phyloP scores from a whole-genome alignment of 495 filamentous ascomycete genomes.

The Tuber brumale region DNA sequence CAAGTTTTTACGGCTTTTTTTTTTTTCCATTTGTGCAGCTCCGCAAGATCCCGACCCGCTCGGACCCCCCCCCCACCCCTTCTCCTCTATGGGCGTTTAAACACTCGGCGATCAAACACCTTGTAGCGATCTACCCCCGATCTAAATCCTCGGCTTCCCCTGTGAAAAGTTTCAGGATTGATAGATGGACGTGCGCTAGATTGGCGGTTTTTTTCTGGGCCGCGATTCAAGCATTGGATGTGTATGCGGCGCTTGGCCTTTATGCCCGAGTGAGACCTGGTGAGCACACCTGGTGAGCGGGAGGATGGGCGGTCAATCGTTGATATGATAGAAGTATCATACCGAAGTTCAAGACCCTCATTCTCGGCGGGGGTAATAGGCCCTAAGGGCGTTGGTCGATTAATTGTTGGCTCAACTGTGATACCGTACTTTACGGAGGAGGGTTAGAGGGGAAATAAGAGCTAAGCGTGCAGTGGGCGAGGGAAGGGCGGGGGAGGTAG shows the following conservation, averaged over 20 bases:
- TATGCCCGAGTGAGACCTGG: slow-evolving; percentile 1
- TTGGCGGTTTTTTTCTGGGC: not conserved
- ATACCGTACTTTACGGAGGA: not conserved
- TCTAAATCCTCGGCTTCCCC: not conserved
- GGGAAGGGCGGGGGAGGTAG: not conserved
- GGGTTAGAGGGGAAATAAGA: not conserved
- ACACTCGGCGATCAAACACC: not conserved
- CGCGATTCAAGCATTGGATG: not conserved
- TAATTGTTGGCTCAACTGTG: not conserved
- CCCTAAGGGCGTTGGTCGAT: not conserved
- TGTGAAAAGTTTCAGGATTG: not conserved
- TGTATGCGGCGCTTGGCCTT: not conserved
- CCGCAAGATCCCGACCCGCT: not conserved
- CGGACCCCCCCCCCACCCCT: not conserved
- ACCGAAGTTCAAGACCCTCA: not conserved
- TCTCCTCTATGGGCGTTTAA: not conserved
- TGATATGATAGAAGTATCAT: not conserved
- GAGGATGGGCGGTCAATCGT: not conserved
- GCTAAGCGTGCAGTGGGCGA: not conserved
- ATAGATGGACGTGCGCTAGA: not conserved
- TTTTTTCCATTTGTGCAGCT: not conserved
- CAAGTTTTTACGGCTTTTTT: not conserved
- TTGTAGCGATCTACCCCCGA: not conserved
- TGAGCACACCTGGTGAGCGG: not conserved
- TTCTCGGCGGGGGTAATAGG: not conserved